Conservation (phyloP, 2,329 filamentous ascomycete genomes). For the Pestalotiopsis sp. region DNA sequence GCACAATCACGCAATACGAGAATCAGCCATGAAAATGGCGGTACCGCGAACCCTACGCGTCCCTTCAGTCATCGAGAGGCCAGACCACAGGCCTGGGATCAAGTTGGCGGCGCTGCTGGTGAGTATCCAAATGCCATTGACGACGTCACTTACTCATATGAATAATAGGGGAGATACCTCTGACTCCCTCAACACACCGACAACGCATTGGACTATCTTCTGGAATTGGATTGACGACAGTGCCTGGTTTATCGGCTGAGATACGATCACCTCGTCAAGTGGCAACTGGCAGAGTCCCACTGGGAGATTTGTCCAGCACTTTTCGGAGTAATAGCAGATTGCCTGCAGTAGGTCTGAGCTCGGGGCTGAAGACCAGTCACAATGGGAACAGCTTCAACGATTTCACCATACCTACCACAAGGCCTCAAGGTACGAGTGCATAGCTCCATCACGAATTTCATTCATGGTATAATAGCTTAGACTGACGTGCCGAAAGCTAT, state of each 20-base stretch:
- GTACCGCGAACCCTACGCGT: slow-evolving; percentile 15
- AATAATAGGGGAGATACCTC: slow-evolving; percentile 30
- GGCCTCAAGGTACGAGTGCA: slow-evolving; percentile 26
- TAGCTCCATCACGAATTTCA: neutral
- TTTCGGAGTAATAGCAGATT: slow-evolving; percentile 21
- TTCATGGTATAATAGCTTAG: neutral
- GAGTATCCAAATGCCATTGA: neutral
- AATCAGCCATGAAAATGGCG: slow-evolving; percentile 1
- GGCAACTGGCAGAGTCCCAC: slow-evolving; percentile 21
- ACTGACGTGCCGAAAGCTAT: slow-evolving; percentile 8
- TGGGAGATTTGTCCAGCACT: slow-evolving; percentile 20
- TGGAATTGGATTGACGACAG: slow-evolving; percentile 30
- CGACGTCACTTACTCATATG: slow-evolving; percentile 7
- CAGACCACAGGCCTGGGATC: neutral
- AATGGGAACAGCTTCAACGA: slow-evolving; percentile 19
- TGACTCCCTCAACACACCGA: slow-evolving; percentile 37
- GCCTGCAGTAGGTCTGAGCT: slow-evolving; percentile 30
- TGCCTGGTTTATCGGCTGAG: slow-evolving; percentile 35
- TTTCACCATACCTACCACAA: slow-evolving; percentile 21
- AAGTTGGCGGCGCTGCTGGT: neutral
- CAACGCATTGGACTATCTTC: slow-evolving; percentile 28
- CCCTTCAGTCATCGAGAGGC: neutral
- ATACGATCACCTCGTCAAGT: slow-evolving; percentile 24
- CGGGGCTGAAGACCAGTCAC: slow-evolving; percentile 31
- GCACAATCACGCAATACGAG: neutral